Base-by-base conservation (phyloP, 176 grass and related monocot genomes). In the Canna indica region DNA sequence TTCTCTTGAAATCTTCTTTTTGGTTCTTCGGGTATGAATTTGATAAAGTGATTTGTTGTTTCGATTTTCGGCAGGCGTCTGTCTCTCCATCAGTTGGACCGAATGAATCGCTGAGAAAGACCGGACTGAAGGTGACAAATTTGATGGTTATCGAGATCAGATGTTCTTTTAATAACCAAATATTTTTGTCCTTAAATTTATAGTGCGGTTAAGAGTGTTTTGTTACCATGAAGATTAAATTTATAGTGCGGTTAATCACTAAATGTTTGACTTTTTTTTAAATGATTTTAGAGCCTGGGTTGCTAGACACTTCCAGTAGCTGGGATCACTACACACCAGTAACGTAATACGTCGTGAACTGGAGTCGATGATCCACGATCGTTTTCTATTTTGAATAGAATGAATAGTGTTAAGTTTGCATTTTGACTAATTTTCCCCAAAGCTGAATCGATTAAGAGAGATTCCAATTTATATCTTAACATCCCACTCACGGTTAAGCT, bases 121-220 rank as follows among this genome's bases (percentile, higher is more conserved):
- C 64, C 34, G 77, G 65, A 52, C 76, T 72, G 60, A 79, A 79
- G 76, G 76, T 84, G 36, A 67, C 67, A 25, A n/a, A 24, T 44
- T 57, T 8, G 18, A 17, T 34, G 35, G 33, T 16, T 47, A 42
- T n/a, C 41, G 11, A 60, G 58, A 60, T 60, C 13, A 32, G 14
- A 32, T 30, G 58, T 60, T 30, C 13, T 11, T 32, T 60, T 60
- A 1, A 4, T 3, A 60, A 29, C 27, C 24, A n/a, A 18, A 45
- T 36, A 8, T 22, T 31, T 6, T 34, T 47, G 30, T 36, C 57
- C 27, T 26, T 24, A n/a, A 18, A 39, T 14, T 60, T 20, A 7
- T n/a, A 32, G 46, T 64, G 15, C 12, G 15, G 15, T 46, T 46
- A 46, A 14, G 12, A 46, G 44, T 14, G 15, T 46, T 44, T 44